Evolutionary conservation across 2,329 filamentous ascomycete genomes (phyloP), one percentile per base, ranked within the genome.

Genomic region (Tolypocladium ovalisporum): DNA sequence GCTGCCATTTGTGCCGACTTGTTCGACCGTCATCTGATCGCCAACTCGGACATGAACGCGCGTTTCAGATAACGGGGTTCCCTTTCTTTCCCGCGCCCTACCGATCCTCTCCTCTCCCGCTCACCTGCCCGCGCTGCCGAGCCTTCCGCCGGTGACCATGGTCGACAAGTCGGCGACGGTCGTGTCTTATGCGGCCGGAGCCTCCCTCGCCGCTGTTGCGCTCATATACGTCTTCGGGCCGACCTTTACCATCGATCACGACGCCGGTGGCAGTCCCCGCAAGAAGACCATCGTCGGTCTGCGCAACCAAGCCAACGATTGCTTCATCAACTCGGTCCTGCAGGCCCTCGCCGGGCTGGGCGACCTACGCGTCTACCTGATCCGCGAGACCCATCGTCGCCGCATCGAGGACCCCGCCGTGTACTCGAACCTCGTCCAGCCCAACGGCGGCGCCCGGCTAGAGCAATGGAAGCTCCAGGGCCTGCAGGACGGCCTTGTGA

Each of bases 161-260:
- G 70, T 68, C 58, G 70, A 73, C 54, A 73, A 70, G 61, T 65
- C 71, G 58, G 62, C 64, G 56, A 70, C 70, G 32, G 71, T 74
- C 66, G 90, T 90, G 65, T 90, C 90, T 51, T 99, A 99, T 75
- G 94, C 94, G 67, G 94, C 93, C 59, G 93, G 93, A 65, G 94
- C 93, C 60, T 96, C 92, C 56, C 87, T 99, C 61, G 94, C 94
- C 57, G 94, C 94, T 61, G 89, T 96, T 61, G 93, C 94, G 36
- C 83, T 97, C 58, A 89, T 97, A 70, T 99, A 97, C 74, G 93
- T 97, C 65, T 97, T 99, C 74, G 91, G 88, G 10, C 94, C 94
- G n/a, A 97, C 92, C 55, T 97, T 93, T 73, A 89, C 96, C 66
- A 87, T 97, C 71, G 93, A 99, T 74, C 85, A 87, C 68, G 88